phyloP scores from a whole-genome alignment of 1,284 basidiomycete species.

The Agaricales sp. region DNA sequence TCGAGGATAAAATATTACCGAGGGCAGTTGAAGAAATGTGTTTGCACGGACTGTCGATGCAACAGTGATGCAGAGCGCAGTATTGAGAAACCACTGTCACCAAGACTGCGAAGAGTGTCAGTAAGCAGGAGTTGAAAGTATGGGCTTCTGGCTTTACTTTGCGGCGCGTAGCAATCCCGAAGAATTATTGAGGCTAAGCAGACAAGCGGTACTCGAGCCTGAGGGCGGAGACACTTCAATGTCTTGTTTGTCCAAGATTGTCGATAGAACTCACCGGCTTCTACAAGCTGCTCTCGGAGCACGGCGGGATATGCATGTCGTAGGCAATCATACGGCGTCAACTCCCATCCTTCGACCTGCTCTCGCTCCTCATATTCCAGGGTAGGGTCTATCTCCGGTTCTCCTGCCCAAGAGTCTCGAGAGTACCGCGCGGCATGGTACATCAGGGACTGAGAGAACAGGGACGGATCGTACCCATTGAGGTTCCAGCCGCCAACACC shows the following conservation, averaged over 20 bases:
- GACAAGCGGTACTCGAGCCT: conserved; percentile 85
- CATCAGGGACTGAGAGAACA: conserved; percentile 60
- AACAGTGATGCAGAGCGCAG: conserved; percentile 60
- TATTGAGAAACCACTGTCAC: conserved; percentile 79
- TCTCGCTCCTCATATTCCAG: conserved; percentile 33
- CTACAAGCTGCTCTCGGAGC: conserved; percentile 54
- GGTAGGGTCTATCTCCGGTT: conserved; percentile 45
- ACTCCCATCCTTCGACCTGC: conserved; percentile 58
- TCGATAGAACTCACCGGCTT: conserved; percentile 69
- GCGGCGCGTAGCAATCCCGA: conserved; percentile 71
- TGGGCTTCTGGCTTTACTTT: conserved; percentile 61
- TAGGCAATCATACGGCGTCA: conserved; percentile 61
- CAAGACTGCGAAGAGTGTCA: conserved; percentile 42
- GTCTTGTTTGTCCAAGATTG: background rate
- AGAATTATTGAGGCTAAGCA: conserved; percentile 68
- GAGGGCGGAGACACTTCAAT: conserved; percentile 4
- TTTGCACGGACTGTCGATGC: conserved; percentile 56
- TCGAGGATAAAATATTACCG: conserved; percentile 28
- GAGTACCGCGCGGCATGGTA: conserved; percentile 66
- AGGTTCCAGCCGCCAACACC: conserved; percentile 67
- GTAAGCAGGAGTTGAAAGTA: conserved; percentile 5
- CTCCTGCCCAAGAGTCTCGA: conserved; percentile 63
- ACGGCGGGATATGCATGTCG: conserved; percentile 68
- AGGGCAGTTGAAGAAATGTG: conserved; percentile 79
- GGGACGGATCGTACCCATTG: conserved; percentile 75